Base-by-base conservation (phyloP, 1,284 basidiomycete genomes). In the Apiotrichum sp. region DNA sequence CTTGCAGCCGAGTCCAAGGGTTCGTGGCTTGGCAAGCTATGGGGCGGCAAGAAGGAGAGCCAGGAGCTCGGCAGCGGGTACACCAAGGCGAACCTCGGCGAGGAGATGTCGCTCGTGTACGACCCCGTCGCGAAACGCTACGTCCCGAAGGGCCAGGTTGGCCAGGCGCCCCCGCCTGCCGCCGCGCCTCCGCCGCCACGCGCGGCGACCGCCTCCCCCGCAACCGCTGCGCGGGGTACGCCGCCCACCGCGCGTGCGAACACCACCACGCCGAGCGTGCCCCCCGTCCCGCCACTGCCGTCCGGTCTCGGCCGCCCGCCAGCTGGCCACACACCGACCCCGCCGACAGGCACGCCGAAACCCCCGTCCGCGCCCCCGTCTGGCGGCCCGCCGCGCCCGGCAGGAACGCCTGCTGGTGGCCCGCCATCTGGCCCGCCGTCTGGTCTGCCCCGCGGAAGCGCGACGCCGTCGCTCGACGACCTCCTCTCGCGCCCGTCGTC, bases 71-170 rank as follows among this genome's bases (percentile, higher is more conserved):
- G 33, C 1, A n/a, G 42, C 13, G 50, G 50, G 22, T 46, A 45
- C 43, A 52, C 50, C 4, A 38, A 38, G 70, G 96, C 95, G 14
- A 98, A 90, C 65, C 82, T 98, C 29, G 96, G 96, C 16, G 90
- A 98, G 67, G 86, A 95, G 70, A 90, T 82, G 35, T 81, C 85
- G 46, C 95, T 98, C 78, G 89, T 92, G 65, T 99, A 89, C 72
- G 96, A 99, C 75, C 86, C 88, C 66, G 92, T 97, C 29, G 82
- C 88, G 61, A 96, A 96, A 76, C 84, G 87, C 60, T 99, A 96
- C 96, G 86, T 98, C 22, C 93, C 97, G 75, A 93, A 89, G 77
- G 93, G 88, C 77, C 90, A 89, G 35, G 64, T 72, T 81, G 80
- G 78, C 57, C 82, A 80, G 34, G 69, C 76, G 11, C 81, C 81